A percentile compares a stretch with the other conserved stretches of the same genome.
These are phyloP conservation scores for Penicillium sp. DNA, from an alignment of 2,329 filamentous ascomycete genomes.

Conservation along the genomic window DNA sequence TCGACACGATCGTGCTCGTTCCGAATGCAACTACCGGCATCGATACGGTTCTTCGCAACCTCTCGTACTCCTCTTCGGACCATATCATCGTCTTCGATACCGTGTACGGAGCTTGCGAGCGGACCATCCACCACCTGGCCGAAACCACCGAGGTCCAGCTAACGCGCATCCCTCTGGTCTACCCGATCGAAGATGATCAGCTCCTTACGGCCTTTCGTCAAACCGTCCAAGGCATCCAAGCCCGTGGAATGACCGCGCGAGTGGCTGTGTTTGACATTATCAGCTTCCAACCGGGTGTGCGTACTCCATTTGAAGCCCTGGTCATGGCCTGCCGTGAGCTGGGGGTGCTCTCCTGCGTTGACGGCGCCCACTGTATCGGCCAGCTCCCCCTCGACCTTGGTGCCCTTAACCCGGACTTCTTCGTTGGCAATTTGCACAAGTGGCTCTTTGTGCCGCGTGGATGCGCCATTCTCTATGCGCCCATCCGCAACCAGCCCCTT, in stretches of 20 bases:
- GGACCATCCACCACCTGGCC: conserved; percentile 61
- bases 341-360: conserved; percentile 63
- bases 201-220: conserved; percentile 42
- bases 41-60: conserved; percentile 69
- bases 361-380: conserved; percentile 74
- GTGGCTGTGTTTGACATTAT: conserved; percentile 71
- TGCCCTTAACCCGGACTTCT: conserved; percentile 68
- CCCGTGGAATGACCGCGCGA: conserved; percentile 28
- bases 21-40: conserved; percentile 62
- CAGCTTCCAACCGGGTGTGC: conserved; percentile 65
- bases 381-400: conserved; percentile 63
- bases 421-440: conserved; percentile 76
- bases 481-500: conserved; percentile 62
- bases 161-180: conserved; percentile 49
- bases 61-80: conserved; percentile 58
- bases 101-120: conserved; percentile 68
- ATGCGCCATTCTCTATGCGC: conserved; percentile 72
- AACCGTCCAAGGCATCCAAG: conserved; percentile 7
- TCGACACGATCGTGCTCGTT: conserved; percentile 63
- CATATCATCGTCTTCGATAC: conserved; percentile 59
- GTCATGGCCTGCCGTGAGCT: conserved; percentile 56
- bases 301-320: conserved; percentile 66
- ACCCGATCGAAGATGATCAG: conserved; percentile 62
- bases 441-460: conserved; percentile 73
- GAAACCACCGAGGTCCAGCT: conserved; percentile 51